Conservation (phyloP, 1,284 basidiomycete species). For the Cryptococcus depauperatus region DNA sequence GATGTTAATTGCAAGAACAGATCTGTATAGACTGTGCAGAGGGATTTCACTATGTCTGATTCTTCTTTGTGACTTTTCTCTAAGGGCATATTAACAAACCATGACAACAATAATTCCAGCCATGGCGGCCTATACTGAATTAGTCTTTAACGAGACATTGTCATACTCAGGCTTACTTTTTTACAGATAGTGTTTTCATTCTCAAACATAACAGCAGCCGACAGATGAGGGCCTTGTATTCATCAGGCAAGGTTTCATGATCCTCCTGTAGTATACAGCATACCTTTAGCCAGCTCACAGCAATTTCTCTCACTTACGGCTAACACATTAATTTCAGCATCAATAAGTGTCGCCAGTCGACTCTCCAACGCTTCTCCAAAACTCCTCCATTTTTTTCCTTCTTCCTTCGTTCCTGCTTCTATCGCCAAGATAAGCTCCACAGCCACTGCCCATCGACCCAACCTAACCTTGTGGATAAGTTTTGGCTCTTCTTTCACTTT, state of each 20-base stretch:
- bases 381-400: constrained; percentile 15
- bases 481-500: constrained; percentile 36
- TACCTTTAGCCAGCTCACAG: neutral
- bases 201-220: constrained; percentile 23
- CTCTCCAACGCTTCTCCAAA: constrained; percentile 50
- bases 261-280: constrained; percentile 17
- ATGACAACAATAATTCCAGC: constrained; percentile 3
- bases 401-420: constrained; percentile 15
- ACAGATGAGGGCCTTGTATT: constrained; percentile 25
- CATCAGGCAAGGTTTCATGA: constrained; percentile 16
- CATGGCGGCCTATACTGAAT: constrained; percentile 7
- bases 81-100: constrained; percentile 9
- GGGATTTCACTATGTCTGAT: neutral
- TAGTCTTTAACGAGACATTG: too few species aligned
- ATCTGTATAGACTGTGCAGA: neutral
- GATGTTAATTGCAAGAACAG: neutral
- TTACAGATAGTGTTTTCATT: constrained; percentile 17
- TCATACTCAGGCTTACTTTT: constrained; percentile 12
- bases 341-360: constrained; percentile 54
- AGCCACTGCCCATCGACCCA: constrained; percentile 59
- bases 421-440: constrained; percentile 57
- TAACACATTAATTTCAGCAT: constrained; percentile 51
- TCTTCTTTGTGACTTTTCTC: neutral
- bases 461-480: constrained; percentile 50
- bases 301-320: neutral